Evolutionary conservation across 139 green algal genomes (phyloP).

Genomic region (Chara braunii): DNA sequence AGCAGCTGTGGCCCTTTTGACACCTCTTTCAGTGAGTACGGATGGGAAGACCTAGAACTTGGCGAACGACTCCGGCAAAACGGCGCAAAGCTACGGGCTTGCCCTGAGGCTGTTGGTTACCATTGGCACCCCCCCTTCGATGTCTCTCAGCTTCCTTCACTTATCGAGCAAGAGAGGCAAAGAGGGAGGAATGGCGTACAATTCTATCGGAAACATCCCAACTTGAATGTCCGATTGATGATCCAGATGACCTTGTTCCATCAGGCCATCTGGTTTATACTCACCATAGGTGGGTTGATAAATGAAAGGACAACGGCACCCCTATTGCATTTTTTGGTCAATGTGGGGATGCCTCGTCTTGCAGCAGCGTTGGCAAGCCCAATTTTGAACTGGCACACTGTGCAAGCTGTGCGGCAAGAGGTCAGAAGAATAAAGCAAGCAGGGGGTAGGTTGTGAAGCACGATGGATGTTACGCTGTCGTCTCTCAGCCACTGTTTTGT

Average conservation of each 20-base stretch:
- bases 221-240: constrained; percentile 45
- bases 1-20: constrained; percentile 41
- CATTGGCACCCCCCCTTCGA: constrained; percentile 44
- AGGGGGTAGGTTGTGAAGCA: background rate
- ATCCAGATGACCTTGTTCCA: constrained; percentile 49
- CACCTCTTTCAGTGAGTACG: constrained; percentile 41
- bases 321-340: constrained; percentile 19
- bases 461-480: no score
- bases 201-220: constrained; percentile 45
- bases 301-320: constrained; percentile 35
- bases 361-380: constrained; percentile 35
- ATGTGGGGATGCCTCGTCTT: constrained; percentile 23
- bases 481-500: no score
- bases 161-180: constrained; percentile 45
- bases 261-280: constrained; percentile 35
- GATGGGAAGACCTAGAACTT: constrained; percentile 47
- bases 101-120: constrained; percentile 41
- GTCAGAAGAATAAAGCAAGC: background rate
- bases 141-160: constrained; percentile 23
- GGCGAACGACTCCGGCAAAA: constrained; percentile 39
- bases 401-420: constrained; percentile 33
- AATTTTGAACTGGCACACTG: constrained; percentile 44
- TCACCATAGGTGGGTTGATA: constrained; percentile 39
- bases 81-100: constrained; percentile 36
- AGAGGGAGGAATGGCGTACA: constrained; percentile 41